These are phyloP conservation scores for Pseudozyma flocculosa DNA, from an alignment of 1,284 basidiomycete genomes.

Conservation along the genomic window DNA sequence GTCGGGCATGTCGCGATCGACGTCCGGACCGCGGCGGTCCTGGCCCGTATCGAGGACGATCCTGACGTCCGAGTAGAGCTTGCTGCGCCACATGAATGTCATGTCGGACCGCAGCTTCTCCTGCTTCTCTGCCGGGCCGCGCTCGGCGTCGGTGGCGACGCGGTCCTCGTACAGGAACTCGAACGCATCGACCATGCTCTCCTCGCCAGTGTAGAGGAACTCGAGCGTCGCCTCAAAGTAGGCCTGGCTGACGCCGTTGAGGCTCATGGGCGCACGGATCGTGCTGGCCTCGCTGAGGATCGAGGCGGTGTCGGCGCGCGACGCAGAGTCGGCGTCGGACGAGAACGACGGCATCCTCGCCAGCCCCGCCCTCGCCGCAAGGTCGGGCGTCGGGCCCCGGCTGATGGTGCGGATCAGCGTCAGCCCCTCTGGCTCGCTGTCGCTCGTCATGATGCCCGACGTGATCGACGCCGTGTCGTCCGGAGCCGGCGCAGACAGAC, in stretches of 20 bases:
- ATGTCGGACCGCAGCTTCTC: constrained; percentile 71
- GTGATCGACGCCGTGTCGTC: constrained; percentile 20
- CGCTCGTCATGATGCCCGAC: constrained; percentile 34
- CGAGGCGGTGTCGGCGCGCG: constrained; percentile 14
- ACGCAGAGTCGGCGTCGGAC: constrained; percentile 18
- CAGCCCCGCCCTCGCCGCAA: not conserved
- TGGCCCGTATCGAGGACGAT: constrained; percentile 36
- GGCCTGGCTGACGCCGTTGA: constrained; percentile 30
- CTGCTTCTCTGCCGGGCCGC: constrained; percentile 70
- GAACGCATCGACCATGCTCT: constrained; percentile 40
- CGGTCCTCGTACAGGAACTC: constrained; percentile 48
- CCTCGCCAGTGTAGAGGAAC: constrained; percentile 51
- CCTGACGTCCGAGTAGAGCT: constrained; percentile 48
- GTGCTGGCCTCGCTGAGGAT: constrained; percentile 33
- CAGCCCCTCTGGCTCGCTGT: constrained; percentile 37
- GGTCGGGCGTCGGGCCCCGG: not conserved
- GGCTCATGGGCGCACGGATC: constrained; percentile 32
- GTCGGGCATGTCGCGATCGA: constrained; percentile 8
- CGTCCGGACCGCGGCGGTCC: not conserved
- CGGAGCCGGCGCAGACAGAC: no score
- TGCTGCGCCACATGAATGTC: constrained; percentile 54
- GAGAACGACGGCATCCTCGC: constrained; percentile 13
- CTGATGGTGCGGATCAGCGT: not conserved
- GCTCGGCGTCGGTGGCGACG: constrained; percentile 53
- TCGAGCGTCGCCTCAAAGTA: constrained; percentile 47